Evolutionary conservation across 2,329 filamentous ascomycete genomes (phyloP).

Genomic region (Botryotinia globosa): DNA sequence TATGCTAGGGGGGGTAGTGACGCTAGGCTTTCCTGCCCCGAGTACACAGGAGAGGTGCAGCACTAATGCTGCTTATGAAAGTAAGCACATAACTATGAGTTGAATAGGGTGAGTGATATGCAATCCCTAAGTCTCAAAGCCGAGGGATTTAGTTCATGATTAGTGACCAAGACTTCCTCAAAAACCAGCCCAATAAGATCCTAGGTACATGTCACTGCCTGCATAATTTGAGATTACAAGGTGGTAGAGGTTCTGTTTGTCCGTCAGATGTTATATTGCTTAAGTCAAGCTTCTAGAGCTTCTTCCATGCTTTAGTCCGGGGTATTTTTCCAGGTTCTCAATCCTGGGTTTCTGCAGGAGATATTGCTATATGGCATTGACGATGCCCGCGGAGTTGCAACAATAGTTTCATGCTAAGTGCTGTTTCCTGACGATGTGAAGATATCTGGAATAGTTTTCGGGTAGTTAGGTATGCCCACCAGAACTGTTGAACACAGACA

Average conservation of each 20-base stretch:
- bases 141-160: too few relatives aligned
- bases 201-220: not conserved
- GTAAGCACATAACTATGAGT: not conserved
- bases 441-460: not conserved
- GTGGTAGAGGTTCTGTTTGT: not conserved
- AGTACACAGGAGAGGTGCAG: not conserved
- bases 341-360: not conserved
- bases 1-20: not conserved
- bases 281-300: not conserved
- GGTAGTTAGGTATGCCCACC: not conserved
- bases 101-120: not conserved
- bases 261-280: not conserved
- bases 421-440: not conserved
- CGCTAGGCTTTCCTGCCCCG: not conserved
- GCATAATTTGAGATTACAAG: not conserved
- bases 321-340: not conserved
- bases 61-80: not conserved
- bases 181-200: too few relatives aligned
- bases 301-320: not conserved
- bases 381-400: not conserved
- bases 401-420: not conserved
- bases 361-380: not conserved
- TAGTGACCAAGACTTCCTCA: too few relatives aligned
- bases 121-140: too few relatives aligned
- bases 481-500: not conserved